Evolutionary conservation across 2,329 filamentous ascomycete genomes (phyloP), one percentile per base, ranked within the genome.

Genomic region (Venturia carpophila): DNA sequence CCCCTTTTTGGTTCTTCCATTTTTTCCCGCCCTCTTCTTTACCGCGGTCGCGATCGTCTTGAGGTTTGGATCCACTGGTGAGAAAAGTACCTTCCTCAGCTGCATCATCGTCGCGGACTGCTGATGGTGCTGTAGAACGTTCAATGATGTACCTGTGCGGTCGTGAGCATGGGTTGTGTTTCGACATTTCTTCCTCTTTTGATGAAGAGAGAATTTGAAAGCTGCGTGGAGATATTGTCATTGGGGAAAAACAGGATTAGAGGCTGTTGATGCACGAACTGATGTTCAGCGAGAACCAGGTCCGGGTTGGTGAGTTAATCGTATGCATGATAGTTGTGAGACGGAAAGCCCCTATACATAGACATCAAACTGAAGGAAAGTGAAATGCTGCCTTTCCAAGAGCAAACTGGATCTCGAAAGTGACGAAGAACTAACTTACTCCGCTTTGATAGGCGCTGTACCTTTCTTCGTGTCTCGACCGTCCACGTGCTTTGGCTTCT

Each of bases 391-490:
- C 37, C 7, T 24, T n/a, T n/a, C n/a, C 21, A 49, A 9, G 21
- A 17, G 21, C 11, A 4, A 5, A 52, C 5, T 5, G 47, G 24
- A 5, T 13, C 5, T 27, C 11, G 24, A 52, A 4, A 52, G 47
- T 27, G 47, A 52, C 2, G 3, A 27, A 52, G 47, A 13, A 52
- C 47, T 67, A 0, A 77, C 82, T 75, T 77, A 90, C 85, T 92
- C 89, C 72, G 83, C 80, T 75, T 91, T 92, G 74, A 92, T 84
- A 10, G 86, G 84, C 24, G 89, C 88, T 64, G 87, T 78, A 34
- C 87, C 88, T 71, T 74, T 79, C 70, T 69, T 71, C 19, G 19
- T 64, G 15, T 52, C 42, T 17, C 34, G 37, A 7, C 41, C 52
- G 30, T 64, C 37, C 19, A 58, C 49, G n/a, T 47, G 34, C 15